These are phyloP conservation scores for Macrolepiota fuliginosa DNA, from an alignment of 768 basidiomycete species.

Conservation along the genomic window DNA sequence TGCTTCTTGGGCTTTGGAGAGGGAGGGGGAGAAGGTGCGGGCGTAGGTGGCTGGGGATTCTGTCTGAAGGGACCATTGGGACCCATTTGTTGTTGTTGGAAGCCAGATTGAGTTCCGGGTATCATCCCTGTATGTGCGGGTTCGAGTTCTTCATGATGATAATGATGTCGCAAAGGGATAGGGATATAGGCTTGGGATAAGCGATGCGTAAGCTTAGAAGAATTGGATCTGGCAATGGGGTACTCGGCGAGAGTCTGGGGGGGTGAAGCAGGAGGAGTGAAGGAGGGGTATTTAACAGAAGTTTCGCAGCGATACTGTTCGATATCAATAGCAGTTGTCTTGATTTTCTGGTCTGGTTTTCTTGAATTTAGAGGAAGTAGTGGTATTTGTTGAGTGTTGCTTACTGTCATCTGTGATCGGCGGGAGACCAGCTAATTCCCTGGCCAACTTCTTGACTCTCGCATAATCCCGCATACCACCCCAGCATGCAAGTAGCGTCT, in stretches of 20 bases:
- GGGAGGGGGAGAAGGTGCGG: constrained; percentile 82
- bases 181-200: constrained; percentile 91
- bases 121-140: constrained; percentile 39
- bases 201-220: constrained; percentile 49
- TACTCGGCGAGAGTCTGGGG: constrained; percentile 32
- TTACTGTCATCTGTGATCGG: constrained; percentile 40
- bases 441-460: constrained; percentile 79
- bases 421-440: constrained; percentile 82
- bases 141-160: constrained; percentile 80
- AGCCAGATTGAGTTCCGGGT: constrained; percentile 34
- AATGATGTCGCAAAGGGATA: constrained; percentile 91
- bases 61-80: constrained; percentile 33
- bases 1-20: constrained; percentile 94
- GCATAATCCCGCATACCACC: constrained; percentile 88
- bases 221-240: constrained; percentile 31
- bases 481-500: constrained; percentile 85
- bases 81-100: constrained; percentile 28
- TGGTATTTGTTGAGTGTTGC: neutral
- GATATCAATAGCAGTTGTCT: constrained; percentile 89
- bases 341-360: constrained; percentile 61
- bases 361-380: neutral
- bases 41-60: constrained; percentile 75
- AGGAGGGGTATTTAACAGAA: constrained; percentile 94
- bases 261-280: constrained; percentile 57
- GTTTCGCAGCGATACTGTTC: constrained; percentile 89